Evolutionary conservation across 2,329 filamentous ascomycete species (phyloP).

Genomic region (Fusarium clavum): DNA sequence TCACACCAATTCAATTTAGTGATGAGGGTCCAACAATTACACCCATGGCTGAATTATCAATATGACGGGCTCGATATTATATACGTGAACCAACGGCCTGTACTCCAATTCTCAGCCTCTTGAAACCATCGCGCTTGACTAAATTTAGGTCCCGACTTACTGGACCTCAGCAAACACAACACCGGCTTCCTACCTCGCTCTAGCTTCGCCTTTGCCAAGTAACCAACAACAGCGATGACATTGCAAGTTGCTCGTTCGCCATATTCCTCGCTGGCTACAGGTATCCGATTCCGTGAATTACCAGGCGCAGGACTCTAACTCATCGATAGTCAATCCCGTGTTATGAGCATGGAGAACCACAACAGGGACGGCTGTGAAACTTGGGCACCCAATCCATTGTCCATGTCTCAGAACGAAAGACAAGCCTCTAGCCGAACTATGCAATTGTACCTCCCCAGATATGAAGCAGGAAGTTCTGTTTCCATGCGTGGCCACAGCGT

Average conservation of each 20-base stretch:
- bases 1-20: constrained; percentile 15
- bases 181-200: constrained; percentile 23
- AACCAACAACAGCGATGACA: constrained; percentile 3
- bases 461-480: constrained; percentile 7
- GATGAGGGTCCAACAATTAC: constrained; percentile 3
- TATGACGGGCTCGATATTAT: constrained; percentile 16
- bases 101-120: constrained; percentile 30
- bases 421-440: constrained; percentile 37
- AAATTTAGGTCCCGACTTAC: constrained; percentile 36
- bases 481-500: not conserved
- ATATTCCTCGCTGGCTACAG: constrained; percentile 6
- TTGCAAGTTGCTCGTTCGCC: not conserved
- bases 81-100: constrained; percentile 22
- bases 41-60: constrained; percentile 22
- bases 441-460: constrained; percentile 24
- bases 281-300: constrained; percentile 8
- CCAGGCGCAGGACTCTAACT: constrained; percentile 5
- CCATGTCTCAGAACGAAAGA: constrained; percentile 26
- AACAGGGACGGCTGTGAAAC: constrained; percentile 34
- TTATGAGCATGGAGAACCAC: constrained; percentile 33
- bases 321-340: constrained; percentile 18
- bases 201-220: constrained; percentile 1
- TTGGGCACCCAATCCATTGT: constrained; percentile 29
- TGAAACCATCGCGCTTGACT: constrained; percentile 17
- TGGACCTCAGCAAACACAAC: constrained; percentile 31